A percentile compares a stretch with the other conserved stretches of the same genome.
Conservation (phyloP, 2,329 filamentous ascomycete species). For the Aspergillus sp. region DNA sequence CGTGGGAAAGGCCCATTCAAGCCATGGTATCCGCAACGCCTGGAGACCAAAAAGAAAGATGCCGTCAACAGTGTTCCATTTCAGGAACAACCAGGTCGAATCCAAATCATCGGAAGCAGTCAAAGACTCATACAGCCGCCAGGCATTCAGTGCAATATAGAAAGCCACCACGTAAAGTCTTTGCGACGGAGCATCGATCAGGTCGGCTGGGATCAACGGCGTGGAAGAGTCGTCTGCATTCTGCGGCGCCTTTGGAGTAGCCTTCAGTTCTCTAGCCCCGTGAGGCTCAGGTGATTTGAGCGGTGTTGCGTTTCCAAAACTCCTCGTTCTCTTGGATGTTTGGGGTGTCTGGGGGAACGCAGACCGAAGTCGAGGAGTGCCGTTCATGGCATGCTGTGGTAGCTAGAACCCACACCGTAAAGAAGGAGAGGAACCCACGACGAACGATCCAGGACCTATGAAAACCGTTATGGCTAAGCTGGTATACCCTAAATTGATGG, state of each 20-base stretch:
- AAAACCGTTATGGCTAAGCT: no score
- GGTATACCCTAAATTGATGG: no score
- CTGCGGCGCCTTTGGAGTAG: conserved; percentile 16
- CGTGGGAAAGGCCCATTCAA: conserved; percentile 75
- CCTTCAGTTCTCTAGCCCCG: conserved; percentile 16
- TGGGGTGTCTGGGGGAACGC: conserved; percentile 70
- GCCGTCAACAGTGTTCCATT: conserved; percentile 85
- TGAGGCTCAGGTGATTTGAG: conserved; percentile 9
- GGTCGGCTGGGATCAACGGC: conserved; percentile 69
- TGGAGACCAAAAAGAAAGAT: conserved; percentile 81
- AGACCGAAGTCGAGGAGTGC: conserved; percentile 73
- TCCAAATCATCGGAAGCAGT: conserved; percentile 71
- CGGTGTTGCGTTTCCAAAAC: conserved; percentile 13
- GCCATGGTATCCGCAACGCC: conserved; percentile 85
- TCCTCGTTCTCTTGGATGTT: conserved; percentile 34
- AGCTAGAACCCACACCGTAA: conserved; percentile 6
- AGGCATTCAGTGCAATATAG: conserved; percentile 67
- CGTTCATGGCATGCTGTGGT: conserved; percentile 64
- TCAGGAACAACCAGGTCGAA: conserved; percentile 84
- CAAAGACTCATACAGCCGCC: conserved; percentile 81
- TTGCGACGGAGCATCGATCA: conserved; percentile 86
- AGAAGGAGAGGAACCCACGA: background rate
- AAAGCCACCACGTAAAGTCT: conserved; percentile 77
- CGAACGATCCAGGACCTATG: no score
- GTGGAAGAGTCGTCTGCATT: conserved; percentile 16